phyloP scores from a whole-genome alignment of 306 rosid species.

The Vachellia pachyceras region DNA sequence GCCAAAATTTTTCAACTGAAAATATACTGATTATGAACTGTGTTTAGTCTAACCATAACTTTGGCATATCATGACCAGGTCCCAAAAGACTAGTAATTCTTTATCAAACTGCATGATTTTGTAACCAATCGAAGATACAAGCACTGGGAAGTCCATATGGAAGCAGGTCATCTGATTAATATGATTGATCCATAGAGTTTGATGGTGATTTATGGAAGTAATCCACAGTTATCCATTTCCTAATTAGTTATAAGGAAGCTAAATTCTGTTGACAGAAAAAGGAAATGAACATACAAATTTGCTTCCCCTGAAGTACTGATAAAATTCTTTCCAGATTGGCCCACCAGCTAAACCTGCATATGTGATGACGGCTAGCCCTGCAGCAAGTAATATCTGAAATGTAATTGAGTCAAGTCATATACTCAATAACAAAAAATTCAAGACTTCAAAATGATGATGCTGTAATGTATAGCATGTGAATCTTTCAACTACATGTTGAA shows the following conservation, averaged over 20 bases:
- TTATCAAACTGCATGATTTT: slow-evolving; percentile 4
- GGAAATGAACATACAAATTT: slow-evolving; percentile 77
- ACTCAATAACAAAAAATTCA: slow-evolving; percentile 22
- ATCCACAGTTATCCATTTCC: neutral
- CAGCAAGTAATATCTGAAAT: slow-evolving; percentile 74
- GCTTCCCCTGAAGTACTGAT: slow-evolving; percentile 81
- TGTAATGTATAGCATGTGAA: neutral
- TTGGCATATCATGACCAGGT: slow-evolving; percentile 27
- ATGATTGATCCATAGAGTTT: neutral
- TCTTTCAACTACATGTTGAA: neutral
- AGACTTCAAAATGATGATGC: slow-evolving; percentile 20
- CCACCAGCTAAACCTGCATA: slow-evolving; percentile 75
- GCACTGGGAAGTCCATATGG: neutral
- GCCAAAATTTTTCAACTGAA: neutral
- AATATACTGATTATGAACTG: neutral
- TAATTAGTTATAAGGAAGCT: neutral
- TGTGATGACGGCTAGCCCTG: slow-evolving; percentile 64
- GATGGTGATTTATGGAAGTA: neutral
- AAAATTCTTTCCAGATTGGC: slow-evolving; percentile 77
- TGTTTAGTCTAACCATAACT: neutral
- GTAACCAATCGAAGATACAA: slow-evolving; percentile 26
- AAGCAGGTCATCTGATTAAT: neutral
- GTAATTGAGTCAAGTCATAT: slow-evolving; percentile 45
- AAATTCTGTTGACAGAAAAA: neutral
- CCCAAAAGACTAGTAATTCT: slow-evolving; percentile 19